Percentiles rank a stretch among this genome's conserved stretches.
Evolutionary conservation across 2,329 filamentous ascomycete genomes (phyloP).

Genomic region (Aspergillus phoenicis): DNA sequence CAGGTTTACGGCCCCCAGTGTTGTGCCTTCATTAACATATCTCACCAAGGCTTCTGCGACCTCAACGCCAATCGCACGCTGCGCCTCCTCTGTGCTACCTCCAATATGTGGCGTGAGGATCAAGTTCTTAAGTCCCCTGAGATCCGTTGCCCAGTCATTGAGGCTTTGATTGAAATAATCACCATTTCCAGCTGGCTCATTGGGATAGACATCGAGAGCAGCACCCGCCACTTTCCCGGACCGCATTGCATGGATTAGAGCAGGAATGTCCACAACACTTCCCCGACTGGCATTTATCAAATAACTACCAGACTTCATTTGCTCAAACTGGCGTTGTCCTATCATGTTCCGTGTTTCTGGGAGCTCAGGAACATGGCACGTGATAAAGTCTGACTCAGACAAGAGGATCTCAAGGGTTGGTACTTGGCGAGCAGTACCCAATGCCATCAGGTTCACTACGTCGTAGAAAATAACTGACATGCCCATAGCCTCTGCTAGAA

Average conservation of each 20-base stretch:
- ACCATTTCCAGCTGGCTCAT: conserved; percentile 90
- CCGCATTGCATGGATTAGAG: conserved; percentile 83
- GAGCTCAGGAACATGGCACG: conserved; percentile 90
- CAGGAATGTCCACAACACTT: conserved; percentile 90
- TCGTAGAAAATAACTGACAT: conserved; percentile 99
- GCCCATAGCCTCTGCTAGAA: conserved; percentile 94
- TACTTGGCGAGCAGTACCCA: conserved; percentile 86
- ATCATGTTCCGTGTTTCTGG: conserved; percentile 94
- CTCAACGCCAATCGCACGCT: conserved; percentile 93
- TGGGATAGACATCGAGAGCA: conserved; percentile 93
- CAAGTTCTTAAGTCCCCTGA: conserved; percentile 83
- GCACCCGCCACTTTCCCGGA: conserved; percentile 86
- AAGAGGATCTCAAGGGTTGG: conserved; percentile 75
- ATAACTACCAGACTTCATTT: conserved; percentile 93
- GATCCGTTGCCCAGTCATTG: conserved; percentile 82
- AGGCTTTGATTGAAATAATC: conserved; percentile 87
- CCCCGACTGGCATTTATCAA: conserved; percentile 95
- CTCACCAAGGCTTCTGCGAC: conserved; percentile 84
- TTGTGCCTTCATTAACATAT: conserved; percentile 95
- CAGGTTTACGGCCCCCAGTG: conserved; percentile 90
- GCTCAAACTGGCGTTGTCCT: conserved; percentile 71
- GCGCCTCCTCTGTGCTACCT: conserved; percentile 95
- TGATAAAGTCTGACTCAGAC: conserved; percentile 83
- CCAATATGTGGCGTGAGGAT: conserved; percentile 97
- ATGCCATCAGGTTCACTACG: conserved; percentile 87